These are phyloP conservation scores for Styphnolobium japonicum DNA, from an alignment of 306 rosid genomes.

Conservation along the genomic window DNA sequence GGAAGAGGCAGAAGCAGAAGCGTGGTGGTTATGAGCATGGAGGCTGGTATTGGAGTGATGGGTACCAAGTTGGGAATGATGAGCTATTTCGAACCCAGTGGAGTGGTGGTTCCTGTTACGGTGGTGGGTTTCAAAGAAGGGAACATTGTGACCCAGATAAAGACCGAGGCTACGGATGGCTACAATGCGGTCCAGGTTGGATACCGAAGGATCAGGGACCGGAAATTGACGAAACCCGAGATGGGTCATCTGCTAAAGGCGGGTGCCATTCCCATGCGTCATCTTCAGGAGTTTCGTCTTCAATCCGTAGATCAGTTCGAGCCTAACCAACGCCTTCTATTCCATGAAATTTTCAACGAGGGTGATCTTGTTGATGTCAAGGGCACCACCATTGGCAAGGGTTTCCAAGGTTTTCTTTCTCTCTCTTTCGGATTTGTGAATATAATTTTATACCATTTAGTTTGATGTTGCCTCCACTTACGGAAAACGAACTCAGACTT, in stretches of 20 bases:
- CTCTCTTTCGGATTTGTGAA: background rate
- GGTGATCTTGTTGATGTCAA: slow-evolving; percentile 94
- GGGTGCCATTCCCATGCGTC: slow-evolving; percentile 84
- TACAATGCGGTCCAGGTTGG: slow-evolving; percentile 85
- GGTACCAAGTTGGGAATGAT: slow-evolving; percentile 95
- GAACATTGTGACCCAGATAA: slow-evolving; percentile 82
- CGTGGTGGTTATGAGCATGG: slow-evolving; percentile 59
- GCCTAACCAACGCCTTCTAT: slow-evolving; percentile 58
- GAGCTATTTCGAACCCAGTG: slow-evolving; percentile 67
- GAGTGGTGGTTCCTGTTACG: slow-evolving; percentile 85
- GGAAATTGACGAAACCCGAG: slow-evolving; percentile 83
- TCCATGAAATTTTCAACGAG: slow-evolving; percentile 73
- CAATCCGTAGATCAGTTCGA: slow-evolving; percentile 52
- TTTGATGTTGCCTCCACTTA: background rate
- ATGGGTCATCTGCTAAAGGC: slow-evolving; percentile 80
- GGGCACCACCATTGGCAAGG: slow-evolving; percentile 94
- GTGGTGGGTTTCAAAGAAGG: slow-evolving; percentile 96
- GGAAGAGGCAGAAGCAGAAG: background rate
- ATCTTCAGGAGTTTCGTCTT: slow-evolving; percentile 94
- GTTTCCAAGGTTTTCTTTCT: slow-evolving; percentile 65
- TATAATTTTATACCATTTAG: background rate
- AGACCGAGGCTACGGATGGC: slow-evolving; percentile 80
- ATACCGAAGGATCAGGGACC: slow-evolving; percentile 74
- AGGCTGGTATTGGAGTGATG: slow-evolving; percentile 95
- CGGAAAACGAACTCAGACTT: background rate